These are phyloP conservation scores for Clavariopsis aquatica DNA, from an alignment of 495 filamentous ascomycete genomes.

Conservation along the genomic window DNA sequence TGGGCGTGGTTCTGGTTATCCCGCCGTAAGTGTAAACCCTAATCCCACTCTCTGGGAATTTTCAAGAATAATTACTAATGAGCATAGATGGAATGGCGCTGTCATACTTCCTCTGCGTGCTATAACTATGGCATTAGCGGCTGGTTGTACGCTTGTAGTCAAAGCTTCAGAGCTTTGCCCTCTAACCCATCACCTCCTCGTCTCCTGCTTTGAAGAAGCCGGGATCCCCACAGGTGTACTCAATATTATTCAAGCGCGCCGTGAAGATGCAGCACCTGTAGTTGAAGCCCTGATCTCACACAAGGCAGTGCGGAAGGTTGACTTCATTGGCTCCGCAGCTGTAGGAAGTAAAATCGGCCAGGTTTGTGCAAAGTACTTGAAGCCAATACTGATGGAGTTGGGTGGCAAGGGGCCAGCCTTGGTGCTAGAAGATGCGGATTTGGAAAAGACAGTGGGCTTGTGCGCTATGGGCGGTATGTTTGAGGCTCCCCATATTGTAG, in stretches of 20 bases:
- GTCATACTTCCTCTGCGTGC: conserved; percentile 35
- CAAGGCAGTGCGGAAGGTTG: conserved; percentile 41
- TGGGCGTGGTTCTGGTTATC: conserved; percentile 40
- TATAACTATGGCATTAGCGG: conserved; percentile 24
- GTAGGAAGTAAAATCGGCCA: conserved; percentile 42
- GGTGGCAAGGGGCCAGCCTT: conserved; percentile 43
- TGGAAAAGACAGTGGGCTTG: conserved; percentile 38
- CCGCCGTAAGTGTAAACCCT: conserved; percentile 23
- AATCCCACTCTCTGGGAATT: background rate
- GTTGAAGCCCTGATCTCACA: conserved; percentile 41
- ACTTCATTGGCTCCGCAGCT: conserved; percentile 42
- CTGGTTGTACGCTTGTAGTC: conserved; percentile 33
- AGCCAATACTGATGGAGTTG: conserved; percentile 44
- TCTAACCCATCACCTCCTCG: conserved; percentile 38
- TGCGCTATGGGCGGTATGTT: conserved; percentile 39
- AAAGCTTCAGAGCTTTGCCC: conserved; percentile 33
- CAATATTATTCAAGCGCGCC: conserved; percentile 36
- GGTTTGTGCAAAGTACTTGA: conserved; percentile 41
- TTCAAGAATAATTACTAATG: background rate
- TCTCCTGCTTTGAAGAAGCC: conserved; percentile 38
- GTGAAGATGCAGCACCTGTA: conserved; percentile 38
- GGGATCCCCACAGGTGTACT: conserved; percentile 39
- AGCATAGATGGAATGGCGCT: conserved; percentile 38
- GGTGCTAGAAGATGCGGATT: conserved; percentile 43
- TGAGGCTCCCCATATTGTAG: too few relatives aligned